Conservation (phyloP, 768 basidiomycete genomes). For the Tulasnella sp. region DNA sequence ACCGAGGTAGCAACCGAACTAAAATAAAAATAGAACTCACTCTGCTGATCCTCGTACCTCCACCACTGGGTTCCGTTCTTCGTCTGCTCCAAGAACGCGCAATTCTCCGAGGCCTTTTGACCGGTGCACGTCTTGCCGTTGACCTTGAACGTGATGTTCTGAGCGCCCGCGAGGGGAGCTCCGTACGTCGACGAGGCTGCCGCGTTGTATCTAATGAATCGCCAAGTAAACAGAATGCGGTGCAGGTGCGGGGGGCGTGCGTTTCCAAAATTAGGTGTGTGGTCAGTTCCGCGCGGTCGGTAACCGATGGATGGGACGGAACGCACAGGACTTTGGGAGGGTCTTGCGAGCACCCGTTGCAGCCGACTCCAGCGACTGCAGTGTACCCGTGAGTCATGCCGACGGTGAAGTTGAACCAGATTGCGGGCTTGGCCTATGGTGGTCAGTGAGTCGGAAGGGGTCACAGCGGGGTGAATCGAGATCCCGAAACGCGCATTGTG, state of each 20-base stretch:
- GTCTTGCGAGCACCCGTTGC: neutral
- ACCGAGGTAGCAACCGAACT: neutral
- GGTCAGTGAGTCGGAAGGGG: neutral
- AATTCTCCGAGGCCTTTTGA: slow-evolving; percentile 1
- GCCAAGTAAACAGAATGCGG: too few species aligned
- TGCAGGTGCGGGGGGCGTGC: too few species aligned
- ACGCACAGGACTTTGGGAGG: slow-evolving; percentile 2
- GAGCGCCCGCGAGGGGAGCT: neutral
- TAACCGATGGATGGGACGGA: too few species aligned
- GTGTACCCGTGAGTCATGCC: neutral
- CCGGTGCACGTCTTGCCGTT: neutral
- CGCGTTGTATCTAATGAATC: too few species aligned
- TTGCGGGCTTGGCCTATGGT: neutral
- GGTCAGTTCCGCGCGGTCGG: too few species aligned
- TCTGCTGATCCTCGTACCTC: slow-evolving; percentile 17
- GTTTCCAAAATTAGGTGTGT: too few species aligned
- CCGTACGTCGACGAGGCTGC: too few species aligned
- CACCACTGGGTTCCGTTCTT: slow-evolving; percentile 11
- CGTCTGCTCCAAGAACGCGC: neutral
- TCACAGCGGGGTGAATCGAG: neutral
- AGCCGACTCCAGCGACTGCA: neutral
- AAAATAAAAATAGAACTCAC: neutral
- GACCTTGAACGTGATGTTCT: slow-evolving; percentile 13
- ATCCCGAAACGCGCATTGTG: neutral
- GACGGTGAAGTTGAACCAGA: neutral